phyloP scores from a whole-genome alignment of 1,139 yeast genomes.

The Scheffersomyces quercinus region DNA sequence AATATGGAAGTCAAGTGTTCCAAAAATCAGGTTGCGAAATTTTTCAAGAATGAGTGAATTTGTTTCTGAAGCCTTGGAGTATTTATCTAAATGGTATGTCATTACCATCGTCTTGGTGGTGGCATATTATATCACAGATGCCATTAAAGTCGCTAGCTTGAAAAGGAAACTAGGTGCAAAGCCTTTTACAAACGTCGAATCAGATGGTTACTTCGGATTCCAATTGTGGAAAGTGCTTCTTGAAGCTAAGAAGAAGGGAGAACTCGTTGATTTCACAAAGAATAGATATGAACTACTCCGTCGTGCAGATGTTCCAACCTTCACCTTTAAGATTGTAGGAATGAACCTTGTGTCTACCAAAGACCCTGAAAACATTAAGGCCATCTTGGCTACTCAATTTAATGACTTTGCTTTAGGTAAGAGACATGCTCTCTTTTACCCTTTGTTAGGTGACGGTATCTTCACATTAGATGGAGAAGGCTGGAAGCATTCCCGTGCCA shows the following conservation, averaged over 20 bases:
- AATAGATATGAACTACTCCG: constrained; percentile 5
- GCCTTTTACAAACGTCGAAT: constrained; percentile 5
- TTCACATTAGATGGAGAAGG: constrained; percentile 56
- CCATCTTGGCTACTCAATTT: constrained; percentile 46
- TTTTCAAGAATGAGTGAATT: not conserved
- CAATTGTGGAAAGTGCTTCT: constrained; percentile 5
- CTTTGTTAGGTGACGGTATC: constrained; percentile 57
- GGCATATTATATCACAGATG: not conserved
- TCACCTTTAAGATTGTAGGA: constrained; percentile 14
- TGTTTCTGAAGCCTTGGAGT: not conserved
- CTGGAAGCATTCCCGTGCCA: constrained; percentile 59
- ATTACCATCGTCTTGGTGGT: constrained; percentile 2
- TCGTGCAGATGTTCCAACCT: constrained; percentile 12
- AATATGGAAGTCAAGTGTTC: too few relatives aligned
- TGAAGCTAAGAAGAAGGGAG: constrained; percentile 11
- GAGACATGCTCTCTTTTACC: constrained; percentile 43
- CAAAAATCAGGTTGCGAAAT: not conserved
- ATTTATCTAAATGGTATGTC: constrained; percentile 8
- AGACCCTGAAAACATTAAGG: constrained; percentile 35
- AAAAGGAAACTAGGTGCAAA: constrained; percentile 10
- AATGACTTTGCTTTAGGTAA: constrained; percentile 53
- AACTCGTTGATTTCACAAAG: constrained; percentile 10
- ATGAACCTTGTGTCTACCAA: constrained; percentile 14
- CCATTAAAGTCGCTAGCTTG: constrained; percentile 1
- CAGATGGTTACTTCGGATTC: constrained; percentile 16